phyloP scores from a whole-genome alignment of 148 eudicot genomes.

The Rhododendron mucronatum region DNA sequence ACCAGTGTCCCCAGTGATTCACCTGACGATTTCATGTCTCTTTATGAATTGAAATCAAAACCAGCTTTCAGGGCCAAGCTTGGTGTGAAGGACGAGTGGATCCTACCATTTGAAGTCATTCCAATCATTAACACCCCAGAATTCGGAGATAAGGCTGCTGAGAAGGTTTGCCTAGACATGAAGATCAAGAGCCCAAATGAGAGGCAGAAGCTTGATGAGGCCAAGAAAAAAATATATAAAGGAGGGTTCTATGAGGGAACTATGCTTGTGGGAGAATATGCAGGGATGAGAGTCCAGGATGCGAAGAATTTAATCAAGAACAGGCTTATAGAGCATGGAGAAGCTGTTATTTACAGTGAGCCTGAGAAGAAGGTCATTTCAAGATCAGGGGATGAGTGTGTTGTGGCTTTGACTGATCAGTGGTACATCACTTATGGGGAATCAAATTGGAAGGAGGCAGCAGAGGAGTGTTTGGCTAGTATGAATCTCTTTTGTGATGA shows the following conservation, averaged over 20 bases:
- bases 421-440: conserved; percentile 95
- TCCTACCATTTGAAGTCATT: conserved; percentile 70
- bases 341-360: conserved; percentile 82
- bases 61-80: conserved; percentile 76
- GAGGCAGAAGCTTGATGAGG: conserved; percentile 84
- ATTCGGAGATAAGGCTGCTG: conserved; percentile 84
- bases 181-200: conserved; percentile 91
- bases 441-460: conserved; percentile 52
- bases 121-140: conserved; percentile 82
- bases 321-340: conserved; percentile 60
- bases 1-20: conserved; percentile 84
- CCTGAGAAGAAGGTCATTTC: conserved; percentile 94
- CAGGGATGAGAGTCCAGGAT: conserved; percentile 78
- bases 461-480: conserved; percentile 71
- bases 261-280: conserved; percentile 65
- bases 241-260: conserved; percentile 87
- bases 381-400: conserved; percentile 95
- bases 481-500: conserved; percentile 81
- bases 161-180: conserved; percentile 48
- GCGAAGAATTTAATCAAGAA: conserved; percentile 63
- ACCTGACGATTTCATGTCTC: too few species aligned
- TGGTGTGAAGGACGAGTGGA: conserved; percentile 85
- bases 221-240: conserved; percentile 71
- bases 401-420: conserved; percentile 90
- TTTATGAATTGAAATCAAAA: conserved; percentile 54